Percentiles rank a stretch among this genome's conserved stretches.
phyloP scores from a whole-genome alignment of 2,329 filamentous ascomycete genomes.

The Verticillium nubilum region DNA sequence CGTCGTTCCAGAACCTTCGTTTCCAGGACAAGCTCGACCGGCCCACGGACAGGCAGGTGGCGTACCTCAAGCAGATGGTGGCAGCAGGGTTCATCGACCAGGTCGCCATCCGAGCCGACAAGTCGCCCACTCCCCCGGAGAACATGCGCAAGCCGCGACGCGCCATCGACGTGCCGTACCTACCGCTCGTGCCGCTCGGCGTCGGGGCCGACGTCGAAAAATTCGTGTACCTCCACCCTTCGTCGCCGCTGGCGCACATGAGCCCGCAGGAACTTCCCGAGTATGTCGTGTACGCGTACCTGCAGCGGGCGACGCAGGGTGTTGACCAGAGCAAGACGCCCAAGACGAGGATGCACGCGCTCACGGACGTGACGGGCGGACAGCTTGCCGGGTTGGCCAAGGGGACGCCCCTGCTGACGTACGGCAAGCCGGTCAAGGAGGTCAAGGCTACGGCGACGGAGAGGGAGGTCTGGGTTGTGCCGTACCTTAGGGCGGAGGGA shows the following conservation, averaged over 20 bases:
- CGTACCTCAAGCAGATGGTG: constrained; percentile 82
- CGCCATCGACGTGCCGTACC: constrained; percentile 89
- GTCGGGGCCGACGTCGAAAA: constrained; percentile 42
- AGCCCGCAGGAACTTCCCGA: constrained; percentile 71
- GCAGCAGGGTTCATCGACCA: constrained; percentile 93
- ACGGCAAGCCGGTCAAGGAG: constrained; percentile 90
- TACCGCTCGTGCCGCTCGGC: constrained; percentile 72
- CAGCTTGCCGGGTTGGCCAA: constrained; percentile 76
- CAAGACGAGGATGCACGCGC: constrained; percentile 81
- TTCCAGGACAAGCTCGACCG: constrained; percentile 52
- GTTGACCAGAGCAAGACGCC: constrained; percentile 48
- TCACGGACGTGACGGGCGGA: constrained; percentile 71
- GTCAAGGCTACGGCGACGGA: constrained; percentile 42
- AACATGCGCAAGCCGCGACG: constrained; percentile 65
- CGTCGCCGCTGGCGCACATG: constrained; percentile 70
- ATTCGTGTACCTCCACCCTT: constrained; percentile 82
- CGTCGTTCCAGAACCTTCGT: constrained; percentile 53
- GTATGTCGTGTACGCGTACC: constrained; percentile 81
- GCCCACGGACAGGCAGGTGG: constrained; percentile 63
- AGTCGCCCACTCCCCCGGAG: constrained; percentile 68
- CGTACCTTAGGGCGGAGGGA: constrained; percentile 66
- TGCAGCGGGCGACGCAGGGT: constrained; percentile 62
- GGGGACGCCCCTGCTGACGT: constrained; percentile 76
- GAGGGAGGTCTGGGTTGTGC: constrained; percentile 79
- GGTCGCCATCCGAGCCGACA: constrained; percentile 84